Percentiles rank a stretch among this genome's conserved stretches.
phyloP scores from a whole-genome alignment of 2,329 filamentous ascomycete species.

The Hymenoscyphus occultus region DNA sequence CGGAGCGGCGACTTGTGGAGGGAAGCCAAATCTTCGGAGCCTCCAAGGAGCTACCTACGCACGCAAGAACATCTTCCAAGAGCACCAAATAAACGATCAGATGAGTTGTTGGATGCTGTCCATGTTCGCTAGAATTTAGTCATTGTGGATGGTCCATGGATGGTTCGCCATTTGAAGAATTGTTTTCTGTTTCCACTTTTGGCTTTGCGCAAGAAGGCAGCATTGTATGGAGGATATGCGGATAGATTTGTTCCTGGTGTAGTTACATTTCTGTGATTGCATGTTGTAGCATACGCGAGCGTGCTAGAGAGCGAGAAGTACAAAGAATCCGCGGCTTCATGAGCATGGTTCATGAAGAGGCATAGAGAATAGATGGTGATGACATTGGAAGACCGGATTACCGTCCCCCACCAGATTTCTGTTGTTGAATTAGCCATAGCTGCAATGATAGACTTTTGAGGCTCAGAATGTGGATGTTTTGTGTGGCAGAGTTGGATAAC shows the following conservation, averaged over 20 bases:
- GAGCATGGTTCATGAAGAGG: background rate
- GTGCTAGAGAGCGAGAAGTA: background rate
- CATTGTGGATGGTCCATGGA: background rate
- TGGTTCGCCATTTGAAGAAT: background rate
- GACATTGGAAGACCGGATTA: background rate
- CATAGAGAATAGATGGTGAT: slow-evolving; percentile 7
- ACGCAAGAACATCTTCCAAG: slow-evolving; percentile 37
- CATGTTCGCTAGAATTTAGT: background rate
- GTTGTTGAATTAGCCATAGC: background rate
- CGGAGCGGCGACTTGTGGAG: slow-evolving; percentile 39
- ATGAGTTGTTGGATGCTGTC: background rate
- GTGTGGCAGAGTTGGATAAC: no score
- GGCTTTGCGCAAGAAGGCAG: background rate
- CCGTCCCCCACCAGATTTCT: background rate
- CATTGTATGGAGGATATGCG: background rate
- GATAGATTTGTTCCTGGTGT: slow-evolving; percentile 1
- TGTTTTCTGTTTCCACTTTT: background rate
- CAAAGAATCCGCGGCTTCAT: background rate
- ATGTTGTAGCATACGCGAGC: background rate
- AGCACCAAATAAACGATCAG: slow-evolving; percentile 34
- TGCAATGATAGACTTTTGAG: no score
- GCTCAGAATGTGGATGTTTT: no score
- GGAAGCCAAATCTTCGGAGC: slow-evolving; percentile 36
- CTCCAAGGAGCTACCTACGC: slow-evolving; percentile 27
- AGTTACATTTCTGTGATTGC: background rate